These are phyloP conservation scores for Suillus brevipes DNA, from an alignment of 768 basidiomycete species.

Conservation along the genomic window DNA sequence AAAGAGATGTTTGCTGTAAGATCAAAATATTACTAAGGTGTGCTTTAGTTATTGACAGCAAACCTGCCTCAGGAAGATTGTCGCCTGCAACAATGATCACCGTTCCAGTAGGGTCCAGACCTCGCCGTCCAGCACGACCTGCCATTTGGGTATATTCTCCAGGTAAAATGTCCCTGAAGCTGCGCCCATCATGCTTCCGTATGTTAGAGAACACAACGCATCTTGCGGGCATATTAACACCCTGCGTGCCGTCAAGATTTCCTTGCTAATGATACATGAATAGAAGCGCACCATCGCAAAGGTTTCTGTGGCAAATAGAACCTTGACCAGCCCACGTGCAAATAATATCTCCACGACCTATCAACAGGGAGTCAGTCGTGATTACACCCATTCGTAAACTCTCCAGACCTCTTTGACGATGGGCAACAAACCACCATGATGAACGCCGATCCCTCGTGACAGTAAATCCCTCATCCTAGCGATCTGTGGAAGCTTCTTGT, in stretches of 20 bases:
- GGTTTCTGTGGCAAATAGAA: slow-evolving; percentile 97
- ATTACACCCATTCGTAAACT: background rate
- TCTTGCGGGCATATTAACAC: slow-evolving; percentile 99
- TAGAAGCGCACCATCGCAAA: slow-evolving; percentile 84
- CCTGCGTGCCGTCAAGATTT: slow-evolving; percentile 47
- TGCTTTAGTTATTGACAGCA: background rate
- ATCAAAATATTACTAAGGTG: background rate
- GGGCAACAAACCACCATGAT: slow-evolving; percentile 94
- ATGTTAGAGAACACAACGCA: slow-evolving; percentile 96
- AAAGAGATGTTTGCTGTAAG: slow-evolving; percentile 66
- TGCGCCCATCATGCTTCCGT: slow-evolving; percentile 92
- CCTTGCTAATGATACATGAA: slow-evolving; percentile 5
- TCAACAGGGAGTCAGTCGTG: slow-evolving; percentile 10
- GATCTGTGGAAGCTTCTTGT: slow-evolving; percentile 93
- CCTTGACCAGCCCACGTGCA: slow-evolving; percentile 91
- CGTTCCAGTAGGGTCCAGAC: slow-evolving; percentile 91
- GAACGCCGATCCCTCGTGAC: slow-evolving; percentile 92
- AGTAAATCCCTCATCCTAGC: slow-evolving; percentile 85
- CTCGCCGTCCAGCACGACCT: slow-evolving; percentile 94
- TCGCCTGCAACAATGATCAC: slow-evolving; percentile 89
- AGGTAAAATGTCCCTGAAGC: slow-evolving; percentile 85
- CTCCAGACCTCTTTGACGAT: slow-evolving; percentile 88
- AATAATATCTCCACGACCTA: slow-evolving; percentile 97
- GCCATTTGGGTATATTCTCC: slow-evolving; percentile 99
- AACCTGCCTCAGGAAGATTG: slow-evolving; percentile 78